These are phyloP conservation scores for Cymodocea nodosa DNA, from an alignment of 116 monocot genomes.

Conservation along the genomic window DNA sequence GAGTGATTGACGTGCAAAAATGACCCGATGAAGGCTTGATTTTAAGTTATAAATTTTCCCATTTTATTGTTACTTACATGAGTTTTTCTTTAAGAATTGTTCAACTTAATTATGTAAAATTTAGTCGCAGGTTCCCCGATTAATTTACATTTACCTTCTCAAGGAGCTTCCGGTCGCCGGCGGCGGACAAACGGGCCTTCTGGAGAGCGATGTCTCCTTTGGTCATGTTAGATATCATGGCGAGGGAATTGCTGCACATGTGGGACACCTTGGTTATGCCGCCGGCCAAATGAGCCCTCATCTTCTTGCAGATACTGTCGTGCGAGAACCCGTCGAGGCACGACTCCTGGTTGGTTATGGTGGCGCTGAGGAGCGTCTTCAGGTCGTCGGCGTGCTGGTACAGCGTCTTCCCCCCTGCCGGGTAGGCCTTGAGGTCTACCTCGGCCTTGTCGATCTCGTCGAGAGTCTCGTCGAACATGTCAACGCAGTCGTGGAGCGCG, in stretches of 20 bases:
- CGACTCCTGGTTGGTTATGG: slow-evolving; percentile 60
- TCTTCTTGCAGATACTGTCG: neutral
- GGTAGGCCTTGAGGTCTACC: slow-evolving; percentile 8
- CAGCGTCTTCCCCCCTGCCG: neutral
- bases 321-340: slow-evolving; percentile 35
- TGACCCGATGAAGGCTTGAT: too few relatives aligned
- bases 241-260: slow-evolving; percentile 25
- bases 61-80: too few relatives aligned
- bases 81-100: too few relatives aligned
- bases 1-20: too few relatives aligned
- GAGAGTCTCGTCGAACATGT: slow-evolving; percentile 45
- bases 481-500: slow-evolving; percentile 55
- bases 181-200: neutral
- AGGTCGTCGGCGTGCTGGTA: slow-evolving; percentile 17
- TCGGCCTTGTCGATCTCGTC: slow-evolving; percentile 30
- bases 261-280: slow-evolving; percentile 8
- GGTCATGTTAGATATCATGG: slow-evolving; percentile 16
- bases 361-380: slow-evolving; percentile 51
- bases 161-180: neutral
- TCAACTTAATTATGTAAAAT: too few relatives aligned
- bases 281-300: neutral
- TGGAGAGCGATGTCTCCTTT: slow-evolving; percentile 9
- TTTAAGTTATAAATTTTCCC: too few relatives aligned
- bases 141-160: too few relatives aligned
- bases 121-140: too few relatives aligned